Evolutionary conservation across 768 basidiomycete genomes (phyloP), one percentile per base, ranked within the genome.

Genomic region (Tricholoma sp.): DNA sequence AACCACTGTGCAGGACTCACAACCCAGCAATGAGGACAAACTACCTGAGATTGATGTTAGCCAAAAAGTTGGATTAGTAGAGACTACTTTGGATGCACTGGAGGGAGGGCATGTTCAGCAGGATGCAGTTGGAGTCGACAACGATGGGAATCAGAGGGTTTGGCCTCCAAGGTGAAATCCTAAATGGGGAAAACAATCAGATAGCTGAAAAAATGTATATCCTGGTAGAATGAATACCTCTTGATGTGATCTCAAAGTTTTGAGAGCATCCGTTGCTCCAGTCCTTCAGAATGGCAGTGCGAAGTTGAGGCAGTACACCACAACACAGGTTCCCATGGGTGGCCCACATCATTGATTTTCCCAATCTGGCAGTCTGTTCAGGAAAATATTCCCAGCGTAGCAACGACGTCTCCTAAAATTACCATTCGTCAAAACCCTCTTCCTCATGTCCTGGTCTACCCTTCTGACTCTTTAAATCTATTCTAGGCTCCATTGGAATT

Each of bases 31-130:
- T 24, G 18, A 50, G 49, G 22, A 50, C 49, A 50, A 16, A 50
- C 29, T 50, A 21, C 49, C 49, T 50, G 22, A 14, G 49, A 50
- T 50, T 50, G 49, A 50, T 50, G 49, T 50, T 29, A 31, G 49
- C 24, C 49, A 50, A 50, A 19, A 24, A 50, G 49, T 50, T 50
- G 24, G 49, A 50, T 50, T 31, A 50, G 49, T 50, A 50, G 49
- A 50, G 49, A 50, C 49, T 50, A 50, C 24, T 27, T 50, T 50
- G 24, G 49, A 50, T 50, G 49, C 49, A 50, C 49, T 50, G 49
- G 49, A 50, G 16, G 49, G 49, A 50, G 49, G 49, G 49, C 49
- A 50, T 50, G 24, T 50, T 50, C 49, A 50, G 49, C 47, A 49
- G 21, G 47, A 49, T 49, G 47, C 47, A 29, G 47, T 49, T 49